Evolutionary conservation across 2,329 filamentous ascomycete species (phyloP).

Genomic region (Macrophomina tecta): DNA sequence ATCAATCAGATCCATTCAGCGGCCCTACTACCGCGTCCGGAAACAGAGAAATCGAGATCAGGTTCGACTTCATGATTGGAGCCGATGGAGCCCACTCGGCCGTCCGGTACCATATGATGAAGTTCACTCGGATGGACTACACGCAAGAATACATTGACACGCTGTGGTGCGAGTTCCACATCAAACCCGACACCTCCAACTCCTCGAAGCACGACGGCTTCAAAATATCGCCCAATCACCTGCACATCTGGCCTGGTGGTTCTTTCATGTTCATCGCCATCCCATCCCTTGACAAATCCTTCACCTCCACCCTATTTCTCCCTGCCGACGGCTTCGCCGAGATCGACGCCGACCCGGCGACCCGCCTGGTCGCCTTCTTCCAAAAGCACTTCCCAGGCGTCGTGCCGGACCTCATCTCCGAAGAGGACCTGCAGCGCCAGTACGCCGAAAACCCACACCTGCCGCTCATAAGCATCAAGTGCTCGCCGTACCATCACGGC

Average conservation of each 20-base stretch:
- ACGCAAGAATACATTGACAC: conserved; percentile 95
- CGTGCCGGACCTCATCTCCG: conserved; percentile 69
- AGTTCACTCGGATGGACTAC: conserved; percentile 88
- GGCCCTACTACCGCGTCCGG: conserved; percentile 32
- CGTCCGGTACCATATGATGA: conserved; percentile 93
- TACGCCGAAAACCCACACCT: conserved; percentile 87
- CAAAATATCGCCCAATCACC: conserved; percentile 84
- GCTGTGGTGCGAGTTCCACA: conserved; percentile 94
- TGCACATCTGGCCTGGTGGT: conserved; percentile 96
- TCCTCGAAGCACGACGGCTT: conserved; percentile 60
- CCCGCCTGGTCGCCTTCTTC: conserved; percentile 73
- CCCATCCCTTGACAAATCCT: conserved; percentile 84
- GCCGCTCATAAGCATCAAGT: conserved; percentile 92
- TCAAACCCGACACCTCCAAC: conserved; percentile 60
- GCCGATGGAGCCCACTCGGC: conserved; percentile 95
- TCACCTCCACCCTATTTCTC: conserved; percentile 93
- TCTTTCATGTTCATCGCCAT: conserved; percentile 99
- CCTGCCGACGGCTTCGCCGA: conserved; percentile 71
- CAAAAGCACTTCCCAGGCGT: conserved; percentile 86
- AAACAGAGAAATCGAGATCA: conserved; percentile 73
- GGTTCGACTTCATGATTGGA: conserved; percentile 92
- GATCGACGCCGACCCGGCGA: conserved; percentile 68
- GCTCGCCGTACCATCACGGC: conserved; percentile 81
- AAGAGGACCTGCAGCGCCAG: conserved; percentile 71
- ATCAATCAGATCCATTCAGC: conserved; percentile 32